These are phyloP conservation scores for Pelargonium nanum DNA, from an alignment of 345 rosid genomes.

Conservation along the genomic window DNA sequence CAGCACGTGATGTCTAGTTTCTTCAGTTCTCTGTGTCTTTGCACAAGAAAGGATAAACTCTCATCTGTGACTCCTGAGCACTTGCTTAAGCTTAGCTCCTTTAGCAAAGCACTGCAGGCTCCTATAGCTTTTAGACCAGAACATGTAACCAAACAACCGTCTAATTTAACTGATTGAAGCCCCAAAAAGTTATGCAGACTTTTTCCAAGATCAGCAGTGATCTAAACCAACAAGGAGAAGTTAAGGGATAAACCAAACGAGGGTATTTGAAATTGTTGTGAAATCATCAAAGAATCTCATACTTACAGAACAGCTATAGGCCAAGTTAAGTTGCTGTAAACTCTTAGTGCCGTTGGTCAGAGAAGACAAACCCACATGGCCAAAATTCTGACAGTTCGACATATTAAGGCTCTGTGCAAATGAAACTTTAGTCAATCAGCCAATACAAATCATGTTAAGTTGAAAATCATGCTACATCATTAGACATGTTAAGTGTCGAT, in stretches of 20 bases:
- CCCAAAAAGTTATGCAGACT: constrained; percentile 32
- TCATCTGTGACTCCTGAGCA: constrained; percentile 59
- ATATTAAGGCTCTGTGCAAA: constrained; percentile 50
- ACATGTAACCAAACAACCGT: constrained; percentile 40
- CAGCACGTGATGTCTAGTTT: constrained; percentile 66
- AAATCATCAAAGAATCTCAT: no score
- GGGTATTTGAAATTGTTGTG: neutral
- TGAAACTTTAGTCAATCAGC: no score
- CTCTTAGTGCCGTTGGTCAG: constrained; percentile 30
- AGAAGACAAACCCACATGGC: constrained; percentile 47
- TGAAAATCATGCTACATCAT: no score
- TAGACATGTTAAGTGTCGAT: no score
- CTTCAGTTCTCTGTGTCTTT: constrained; percentile 37
- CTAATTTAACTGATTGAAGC: constrained; percentile 51
- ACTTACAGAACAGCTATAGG: constrained; percentile 49
- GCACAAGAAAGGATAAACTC: constrained; percentile 39
- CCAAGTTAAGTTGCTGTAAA: constrained; percentile 41
- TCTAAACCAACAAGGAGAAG: constrained; percentile 23
- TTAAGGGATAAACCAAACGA: neutral
- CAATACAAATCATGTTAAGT: no score
- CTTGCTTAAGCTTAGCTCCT: constrained; percentile 58
- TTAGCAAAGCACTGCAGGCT: constrained; percentile 26
- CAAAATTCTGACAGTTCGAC: constrained; percentile 52
- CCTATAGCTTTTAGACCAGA: constrained; percentile 50
- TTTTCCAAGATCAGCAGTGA: constrained; percentile 34